Percentiles rank a stretch among this genome's conserved stretches.
phyloP scores from a whole-genome alignment of 2,329 filamentous ascomycete species.

The Lasiodiplodia gonubiensis region DNA sequence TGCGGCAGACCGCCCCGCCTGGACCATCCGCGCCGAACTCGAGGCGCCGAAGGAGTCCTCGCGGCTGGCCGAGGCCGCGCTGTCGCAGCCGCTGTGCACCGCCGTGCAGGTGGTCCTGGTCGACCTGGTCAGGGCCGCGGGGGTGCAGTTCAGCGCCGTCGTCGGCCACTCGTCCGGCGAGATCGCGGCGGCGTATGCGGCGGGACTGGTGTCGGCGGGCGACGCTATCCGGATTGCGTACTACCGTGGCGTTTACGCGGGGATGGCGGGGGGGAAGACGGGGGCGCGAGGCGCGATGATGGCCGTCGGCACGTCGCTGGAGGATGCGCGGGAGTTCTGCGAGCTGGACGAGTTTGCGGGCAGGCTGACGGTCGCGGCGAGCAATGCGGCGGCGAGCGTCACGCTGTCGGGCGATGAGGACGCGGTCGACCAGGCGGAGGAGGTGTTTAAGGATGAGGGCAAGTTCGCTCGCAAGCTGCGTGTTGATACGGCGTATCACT shows the following conservation, averaged over 20 bases:
- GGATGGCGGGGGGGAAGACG: constrained; percentile 32
- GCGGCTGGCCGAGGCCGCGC: constrained; percentile 32
- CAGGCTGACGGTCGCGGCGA: constrained; percentile 35
- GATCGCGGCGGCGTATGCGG: constrained; percentile 39
- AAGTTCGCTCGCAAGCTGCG: constrained; percentile 31
- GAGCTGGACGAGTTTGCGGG: constrained; percentile 31
- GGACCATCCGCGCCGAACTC: constrained; percentile 33
- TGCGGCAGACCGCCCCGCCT: constrained; percentile 26
- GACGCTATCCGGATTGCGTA: constrained; percentile 38
- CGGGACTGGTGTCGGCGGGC: constrained; percentile 32
- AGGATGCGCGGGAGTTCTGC: constrained; percentile 4
- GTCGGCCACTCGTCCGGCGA: constrained; percentile 41
- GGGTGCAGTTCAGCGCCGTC: constrained; percentile 35
- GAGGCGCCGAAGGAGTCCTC: constrained; percentile 34
- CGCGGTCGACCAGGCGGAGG: constrained; percentile 28
- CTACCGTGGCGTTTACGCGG: constrained; percentile 28
- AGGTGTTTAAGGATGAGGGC: constrained; percentile 25
- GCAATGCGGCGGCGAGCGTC: constrained; percentile 34
- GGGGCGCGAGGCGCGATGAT: constrained; percentile 43
- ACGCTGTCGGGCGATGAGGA: constrained; percentile 34
- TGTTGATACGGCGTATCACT: constrained; percentile 34
- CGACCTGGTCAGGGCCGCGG: constrained; percentile 37
- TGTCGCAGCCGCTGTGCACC: constrained; percentile 37
- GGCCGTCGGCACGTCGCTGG: constrained; percentile 32
- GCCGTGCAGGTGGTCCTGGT: constrained; percentile 39